Percentiles rank a stretch among this genome's conserved stretches.
These are phyloP conservation scores for Secale cereale DNA, from an alignment of 176 grass and related monocot species.

Conservation along the genomic window DNA sequence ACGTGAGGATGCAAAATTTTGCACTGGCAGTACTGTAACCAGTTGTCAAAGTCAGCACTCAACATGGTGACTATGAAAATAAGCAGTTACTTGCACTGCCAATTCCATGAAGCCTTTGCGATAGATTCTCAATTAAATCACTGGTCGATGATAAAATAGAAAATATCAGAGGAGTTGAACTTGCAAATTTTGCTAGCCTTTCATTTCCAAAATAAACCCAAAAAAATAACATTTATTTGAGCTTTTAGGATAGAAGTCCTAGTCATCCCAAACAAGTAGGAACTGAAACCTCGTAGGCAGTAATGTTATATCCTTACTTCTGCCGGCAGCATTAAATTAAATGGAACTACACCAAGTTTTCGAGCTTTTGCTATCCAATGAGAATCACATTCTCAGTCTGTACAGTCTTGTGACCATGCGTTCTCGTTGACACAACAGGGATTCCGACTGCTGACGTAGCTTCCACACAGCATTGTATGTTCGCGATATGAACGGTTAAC, in stretches of 20 bases:
- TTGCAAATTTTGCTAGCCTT: background rate
- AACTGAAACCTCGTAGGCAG: background rate
- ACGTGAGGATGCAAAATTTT: background rate
- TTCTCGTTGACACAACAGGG: background rate
- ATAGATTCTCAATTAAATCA: background rate
- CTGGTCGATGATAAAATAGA: background rate
- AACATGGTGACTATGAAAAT: background rate
- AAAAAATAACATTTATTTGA: background rate
- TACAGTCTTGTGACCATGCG: background rate
- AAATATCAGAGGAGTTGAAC: background rate
- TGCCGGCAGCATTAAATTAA: background rate
- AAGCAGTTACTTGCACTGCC: background rate
- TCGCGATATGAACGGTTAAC: background rate
- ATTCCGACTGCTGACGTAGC: background rate
- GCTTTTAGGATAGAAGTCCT: background rate
- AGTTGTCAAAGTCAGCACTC: background rate
- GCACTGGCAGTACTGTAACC: background rate
- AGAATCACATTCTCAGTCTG: background rate
- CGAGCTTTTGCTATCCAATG: background rate
- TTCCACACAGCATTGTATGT: background rate
- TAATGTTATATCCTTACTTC: background rate
- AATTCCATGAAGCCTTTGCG: background rate
- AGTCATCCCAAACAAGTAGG: background rate
- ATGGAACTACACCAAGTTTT: background rate
- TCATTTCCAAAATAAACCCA: conserved; percentile 1